Evolutionary conservation across 305 asterid genomes (phyloP).

Genomic region (Solanum hybrid): DNA sequence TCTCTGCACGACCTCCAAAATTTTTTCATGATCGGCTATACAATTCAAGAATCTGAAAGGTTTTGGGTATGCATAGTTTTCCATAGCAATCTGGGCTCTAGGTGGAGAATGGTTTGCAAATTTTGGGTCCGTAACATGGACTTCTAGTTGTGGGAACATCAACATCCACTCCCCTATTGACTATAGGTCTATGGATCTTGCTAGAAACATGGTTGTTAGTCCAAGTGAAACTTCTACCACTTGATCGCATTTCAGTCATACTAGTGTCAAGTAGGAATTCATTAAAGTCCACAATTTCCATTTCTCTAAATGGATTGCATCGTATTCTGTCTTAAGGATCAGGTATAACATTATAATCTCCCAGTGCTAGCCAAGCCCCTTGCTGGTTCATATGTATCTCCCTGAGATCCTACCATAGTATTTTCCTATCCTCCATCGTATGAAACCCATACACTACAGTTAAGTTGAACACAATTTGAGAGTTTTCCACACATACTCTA

Average conservation of each 20-base stretch:
- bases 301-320: not conserved
- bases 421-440: too few relatives aligned
- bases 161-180: not conserved
- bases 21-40: too few relatives aligned
- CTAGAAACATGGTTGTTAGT: not conserved
- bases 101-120: too few relatives aligned
- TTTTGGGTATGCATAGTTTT: too few relatives aligned
- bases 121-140: too few relatives aligned
- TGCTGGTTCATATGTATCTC: not conserved
- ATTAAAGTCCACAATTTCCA: not conserved
- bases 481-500: too few relatives aligned
- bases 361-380: not conserved
- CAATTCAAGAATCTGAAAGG: too few relatives aligned
- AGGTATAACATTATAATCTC: not conserved
- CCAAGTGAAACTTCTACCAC: not conserved
- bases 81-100: not conserved
- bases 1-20: too few relatives aligned
- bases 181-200: not conserved
- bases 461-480: too few relatives aligned
- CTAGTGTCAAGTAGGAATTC: not conserved
- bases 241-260: not conserved
- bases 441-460: too few relatives aligned
- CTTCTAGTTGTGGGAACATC: not conserved
- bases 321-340: not conserved
- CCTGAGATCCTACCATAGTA: too few relatives aligned